phyloP scores from a whole-genome alignment of 176 grass and related monocot genomes.

The Thinopyrum elongatum region DNA sequence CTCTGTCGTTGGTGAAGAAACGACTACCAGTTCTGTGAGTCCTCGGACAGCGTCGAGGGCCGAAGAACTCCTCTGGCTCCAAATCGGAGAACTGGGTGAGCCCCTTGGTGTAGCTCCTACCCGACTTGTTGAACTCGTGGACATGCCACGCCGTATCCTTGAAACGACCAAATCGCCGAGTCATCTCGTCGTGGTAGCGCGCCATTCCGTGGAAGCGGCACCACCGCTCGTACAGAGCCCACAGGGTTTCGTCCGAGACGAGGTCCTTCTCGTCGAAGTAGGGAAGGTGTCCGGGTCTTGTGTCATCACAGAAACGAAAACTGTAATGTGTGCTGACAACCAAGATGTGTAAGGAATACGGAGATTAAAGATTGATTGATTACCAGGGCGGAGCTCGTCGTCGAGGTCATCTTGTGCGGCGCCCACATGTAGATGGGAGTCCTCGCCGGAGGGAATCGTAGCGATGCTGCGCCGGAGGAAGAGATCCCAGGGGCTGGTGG shows the following conservation, averaged over 20 bases:
- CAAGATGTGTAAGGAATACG: not conserved
- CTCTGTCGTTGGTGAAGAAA: no score
- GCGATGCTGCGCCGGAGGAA: not conserved
- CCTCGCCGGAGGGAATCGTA: not conserved
- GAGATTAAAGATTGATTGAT: not conserved
- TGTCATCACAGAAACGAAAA: not conserved
- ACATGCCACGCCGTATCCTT: constrained; percentile 20
- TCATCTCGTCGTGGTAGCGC: constrained; percentile 5
- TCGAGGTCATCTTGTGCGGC: not conserved
- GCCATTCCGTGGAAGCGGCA: not conserved
- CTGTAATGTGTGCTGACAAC: not conserved
- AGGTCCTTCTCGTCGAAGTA: constrained; percentile 23
- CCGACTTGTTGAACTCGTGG: constrained; percentile 42
- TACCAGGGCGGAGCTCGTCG: not conserved
- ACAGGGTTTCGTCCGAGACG: not conserved
- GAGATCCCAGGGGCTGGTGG: not conserved
- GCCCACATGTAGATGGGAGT: not conserved
- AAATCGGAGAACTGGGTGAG: not conserved
- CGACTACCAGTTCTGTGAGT: not conserved
- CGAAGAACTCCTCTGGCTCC: not conserved
- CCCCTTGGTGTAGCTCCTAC: not conserved
- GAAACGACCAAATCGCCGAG: constrained; percentile 22
- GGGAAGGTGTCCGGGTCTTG: not conserved
- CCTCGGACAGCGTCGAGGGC: not conserved
- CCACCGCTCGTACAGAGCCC: constrained; percentile 20